Conservation (phyloP, 148 eudicot genomes). For the Nepenthes gracilis region DNA sequence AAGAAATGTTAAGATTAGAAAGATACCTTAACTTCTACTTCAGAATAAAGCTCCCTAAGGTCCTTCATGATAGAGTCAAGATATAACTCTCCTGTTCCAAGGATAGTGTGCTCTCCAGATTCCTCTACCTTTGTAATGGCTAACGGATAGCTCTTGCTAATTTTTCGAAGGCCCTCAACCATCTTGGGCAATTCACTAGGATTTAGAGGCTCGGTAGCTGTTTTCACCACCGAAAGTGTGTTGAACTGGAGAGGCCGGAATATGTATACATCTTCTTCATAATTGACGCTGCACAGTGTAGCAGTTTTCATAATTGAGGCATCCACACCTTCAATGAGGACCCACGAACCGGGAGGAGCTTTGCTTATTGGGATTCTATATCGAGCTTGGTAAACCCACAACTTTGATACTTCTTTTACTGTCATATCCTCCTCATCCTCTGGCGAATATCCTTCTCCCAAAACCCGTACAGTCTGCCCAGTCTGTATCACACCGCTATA, state of each 20-base stretch:
- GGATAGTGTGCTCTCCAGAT: conserved; percentile 95
- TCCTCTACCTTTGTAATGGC: conserved; percentile 99
- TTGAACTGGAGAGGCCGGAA: conserved; percentile 94
- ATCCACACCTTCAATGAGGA: conserved; percentile 98
- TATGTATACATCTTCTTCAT: conserved; percentile 81
- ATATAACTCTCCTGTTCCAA: conserved; percentile 94
- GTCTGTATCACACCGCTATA: conserved; percentile 87
- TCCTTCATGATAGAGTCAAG: conserved; percentile 99
- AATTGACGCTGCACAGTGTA: conserved; percentile 64
- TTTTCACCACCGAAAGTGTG: conserved; percentile 97
- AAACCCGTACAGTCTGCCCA: conserved; percentile 84
- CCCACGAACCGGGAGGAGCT: conserved; percentile 99
- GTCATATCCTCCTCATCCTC: conserved; percentile 99
- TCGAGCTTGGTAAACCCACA: conserved; percentile 98
- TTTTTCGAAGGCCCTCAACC: conserved; percentile 98
- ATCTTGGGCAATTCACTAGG: conserved; percentile 98
- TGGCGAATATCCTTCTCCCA: conserved; percentile 99
- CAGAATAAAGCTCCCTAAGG: conserved; percentile 95
- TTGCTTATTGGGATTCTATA: conserved; percentile 89
- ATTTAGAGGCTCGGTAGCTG: conserved; percentile 97
- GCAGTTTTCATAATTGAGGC: conserved; percentile 99
- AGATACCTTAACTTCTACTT: conserved; percentile 95
- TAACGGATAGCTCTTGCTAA: conserved; percentile 95
- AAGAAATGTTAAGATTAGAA: background rate
- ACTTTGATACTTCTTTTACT: conserved; percentile 90